Base-by-base conservation (phyloP, 129 eudicot species). In the Sambucus nigra region DNA sequence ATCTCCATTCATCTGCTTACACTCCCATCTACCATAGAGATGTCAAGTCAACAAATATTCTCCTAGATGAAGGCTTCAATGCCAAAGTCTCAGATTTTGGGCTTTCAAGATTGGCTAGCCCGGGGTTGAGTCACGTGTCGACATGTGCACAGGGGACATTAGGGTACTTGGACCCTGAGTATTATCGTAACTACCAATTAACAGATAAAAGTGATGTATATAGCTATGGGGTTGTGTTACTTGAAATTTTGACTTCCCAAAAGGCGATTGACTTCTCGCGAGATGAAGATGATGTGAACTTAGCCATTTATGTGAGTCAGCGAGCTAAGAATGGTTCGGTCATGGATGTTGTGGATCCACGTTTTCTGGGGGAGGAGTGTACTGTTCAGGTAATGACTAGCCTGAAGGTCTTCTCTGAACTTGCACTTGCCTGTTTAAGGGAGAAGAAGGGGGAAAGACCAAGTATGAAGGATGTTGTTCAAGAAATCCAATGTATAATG, bases 391-490 rank as follows among this genome's bases (percentile, higher is more conserved):
- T 58, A 24, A 25, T 38, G 52, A 39, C 42, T 51, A 72, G 88
- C 65, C 32, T 75, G 32, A 55, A 45, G 52, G 51, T 62, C 57
- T 76, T 76, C 14, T 60, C 51, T 10, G 69, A 72, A 59, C 69
- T 80, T 15, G 88, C 88, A 3, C 77, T 80, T 60, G 57, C 77
- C 20, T 80, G 88, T 66, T 47, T 76, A 22, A 76, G 71, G 49
- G 88, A 72, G 74, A 80, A 72, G 74, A 80, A 72, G 47, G 80
- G 52, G 21, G 88, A 80, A 14, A 76, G 88, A 41, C 88, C 88
- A 18, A 40, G 65, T 64, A 80, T 80, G 88, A 76, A 61, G 52
- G 76, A 80, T 27, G 77, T 76, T n/a, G 74, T 72, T 53, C 73
- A 75, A 65, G 66, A 80, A 61, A 76, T 80, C 28, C 68, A 72